These are phyloP conservation scores for Naganishia friedmannii DNA, from an alignment of 768 basidiomycete genomes.

Conservation along the genomic window DNA sequence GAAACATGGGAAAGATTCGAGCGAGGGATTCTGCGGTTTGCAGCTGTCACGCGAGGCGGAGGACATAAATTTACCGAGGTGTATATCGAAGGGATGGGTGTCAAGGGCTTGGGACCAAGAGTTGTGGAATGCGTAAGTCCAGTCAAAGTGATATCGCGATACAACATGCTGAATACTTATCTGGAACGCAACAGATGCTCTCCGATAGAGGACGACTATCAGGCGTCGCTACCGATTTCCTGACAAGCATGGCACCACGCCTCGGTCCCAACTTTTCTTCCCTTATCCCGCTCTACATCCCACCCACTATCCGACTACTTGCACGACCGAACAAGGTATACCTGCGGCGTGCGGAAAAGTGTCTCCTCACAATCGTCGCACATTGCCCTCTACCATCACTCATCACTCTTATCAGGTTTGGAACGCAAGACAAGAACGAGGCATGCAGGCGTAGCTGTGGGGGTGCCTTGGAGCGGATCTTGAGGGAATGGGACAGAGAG, in stretches of 20 bases:
- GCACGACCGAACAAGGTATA: conserved; percentile 55
- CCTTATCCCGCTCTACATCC: conserved; percentile 52
- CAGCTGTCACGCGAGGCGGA: conserved; percentile 53
- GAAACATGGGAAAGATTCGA: conserved; percentile 56
- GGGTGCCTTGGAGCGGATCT: conserved; percentile 38
- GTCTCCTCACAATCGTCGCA: conserved; percentile 49
- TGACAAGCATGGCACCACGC: conserved; percentile 52
- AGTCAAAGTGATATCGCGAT: neutral
- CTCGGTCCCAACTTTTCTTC: conserved; percentile 49
- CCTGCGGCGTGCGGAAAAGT: conserved; percentile 51
- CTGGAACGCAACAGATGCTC: conserved; percentile 40
- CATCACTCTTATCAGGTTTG: conserved; percentile 47
- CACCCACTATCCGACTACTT: conserved; percentile 51
- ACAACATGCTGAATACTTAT: neutral
- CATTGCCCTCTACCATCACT: conserved; percentile 47
- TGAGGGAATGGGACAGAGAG: conserved; percentile 45
- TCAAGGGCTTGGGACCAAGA: conserved; percentile 45
- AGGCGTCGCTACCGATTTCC: conserved; percentile 49
- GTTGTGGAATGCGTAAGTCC: conserved; percentile 49
- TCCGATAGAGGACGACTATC: conserved; percentile 49
- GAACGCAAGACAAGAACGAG: conserved; percentile 49
- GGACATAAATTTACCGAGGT: conserved; percentile 46
- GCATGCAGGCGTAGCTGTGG: conserved; percentile 44
- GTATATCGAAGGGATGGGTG: conserved; percentile 46
- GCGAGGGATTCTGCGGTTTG: conserved; percentile 53